Base-by-base conservation (phyloP, 2,329 filamentous ascomycete species). In the Xylariaceae sp. region DNA sequence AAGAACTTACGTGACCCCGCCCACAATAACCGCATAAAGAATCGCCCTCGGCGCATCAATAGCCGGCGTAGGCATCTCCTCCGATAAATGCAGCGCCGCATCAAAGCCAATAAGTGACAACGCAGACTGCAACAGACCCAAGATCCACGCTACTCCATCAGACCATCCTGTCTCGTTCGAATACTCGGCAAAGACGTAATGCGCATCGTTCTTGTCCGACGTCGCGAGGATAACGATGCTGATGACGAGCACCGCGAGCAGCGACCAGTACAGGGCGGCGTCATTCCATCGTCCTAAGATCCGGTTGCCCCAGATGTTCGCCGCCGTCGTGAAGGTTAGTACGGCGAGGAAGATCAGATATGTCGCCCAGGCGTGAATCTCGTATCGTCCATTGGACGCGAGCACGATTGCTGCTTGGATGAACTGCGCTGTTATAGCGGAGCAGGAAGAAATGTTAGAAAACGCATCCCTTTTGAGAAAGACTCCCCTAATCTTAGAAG, bases 111-210 rank as follows among this genome's bases (percentile, higher is more conserved):
- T 65, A 35, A 67, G 56, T 14, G 67, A 67, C 42, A 52, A 57
- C 47, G 61, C 66, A 52, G 44, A 66, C 54, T 71, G 72, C 1
- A 75, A 56, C 2, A 75, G 59, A 0, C 72, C 72, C 2, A 75
- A 55, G 12, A 74, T 65, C 72, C 72, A 76, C 0, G 72, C 62
- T 14, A 74, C 58, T 1, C 72, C 73, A 39, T 73, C 67, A 1
- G 65, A 59, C 71, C 71, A 75, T 2, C 69, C 69, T 2, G 67
- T 71, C 25, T 65, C 63, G 51, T 76, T 75, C n/a, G 57, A 55
- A 42, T 73, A 74, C 11, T 67, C 59, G 5, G 65, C 58, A 45
- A 74, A 75, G 10, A 74, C 70, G 47, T 66, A 73, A 12, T 57
- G 51, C 6, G 69, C 67, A 25, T 63, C 57, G 6, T 68, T 70